Conservation (phyloP, 108 stramenopile genomes). For the Parietichytrium sp. region DNA sequence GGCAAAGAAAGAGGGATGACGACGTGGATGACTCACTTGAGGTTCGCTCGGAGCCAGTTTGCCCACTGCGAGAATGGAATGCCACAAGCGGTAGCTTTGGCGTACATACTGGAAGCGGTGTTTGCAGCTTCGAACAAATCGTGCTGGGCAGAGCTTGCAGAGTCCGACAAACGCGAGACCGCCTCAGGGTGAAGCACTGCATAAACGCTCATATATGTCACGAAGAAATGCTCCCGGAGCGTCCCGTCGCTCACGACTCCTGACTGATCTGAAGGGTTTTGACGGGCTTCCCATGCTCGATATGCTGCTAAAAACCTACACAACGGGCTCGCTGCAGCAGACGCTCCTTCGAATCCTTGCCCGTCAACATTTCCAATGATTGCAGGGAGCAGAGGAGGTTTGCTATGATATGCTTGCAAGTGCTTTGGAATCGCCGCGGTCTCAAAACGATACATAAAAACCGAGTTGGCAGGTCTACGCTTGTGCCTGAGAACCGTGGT, state of each 20-base stretch:
- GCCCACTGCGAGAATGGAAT: slow-evolving; percentile 35
- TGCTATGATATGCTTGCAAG: not conserved
- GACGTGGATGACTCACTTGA: too few relatives aligned
- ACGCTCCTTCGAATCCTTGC: not conserved
- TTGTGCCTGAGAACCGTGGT: slow-evolving; percentile 18
- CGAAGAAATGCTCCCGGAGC: slow-evolving; percentile 14
- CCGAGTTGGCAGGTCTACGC: slow-evolving; percentile 18
- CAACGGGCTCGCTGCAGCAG: not conserved
- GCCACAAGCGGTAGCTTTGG: not conserved
- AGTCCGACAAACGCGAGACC: not conserved
- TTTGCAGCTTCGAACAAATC: not conserved
- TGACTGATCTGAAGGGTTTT: too few relatives aligned
- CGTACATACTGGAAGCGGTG: not conserved
- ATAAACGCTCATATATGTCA: slow-evolving; percentile 9
- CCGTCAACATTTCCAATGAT: too few relatives aligned
- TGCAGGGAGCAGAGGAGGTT: too few relatives aligned
- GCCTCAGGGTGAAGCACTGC: not conserved
- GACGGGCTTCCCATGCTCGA: too few relatives aligned
- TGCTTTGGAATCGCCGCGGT: not conserved
- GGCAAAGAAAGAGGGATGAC: too few relatives aligned
- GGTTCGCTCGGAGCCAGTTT: slow-evolving; percentile 15
- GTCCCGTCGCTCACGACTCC: not conserved
- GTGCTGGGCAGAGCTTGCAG: too few relatives aligned
- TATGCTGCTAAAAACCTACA: not conserved
- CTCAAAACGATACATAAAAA: slow-evolving; percentile 29